Evolutionary conservation across 768 basidiomycete species (phyloP).

Genomic region (Pleurotus ostreatus): DNA sequence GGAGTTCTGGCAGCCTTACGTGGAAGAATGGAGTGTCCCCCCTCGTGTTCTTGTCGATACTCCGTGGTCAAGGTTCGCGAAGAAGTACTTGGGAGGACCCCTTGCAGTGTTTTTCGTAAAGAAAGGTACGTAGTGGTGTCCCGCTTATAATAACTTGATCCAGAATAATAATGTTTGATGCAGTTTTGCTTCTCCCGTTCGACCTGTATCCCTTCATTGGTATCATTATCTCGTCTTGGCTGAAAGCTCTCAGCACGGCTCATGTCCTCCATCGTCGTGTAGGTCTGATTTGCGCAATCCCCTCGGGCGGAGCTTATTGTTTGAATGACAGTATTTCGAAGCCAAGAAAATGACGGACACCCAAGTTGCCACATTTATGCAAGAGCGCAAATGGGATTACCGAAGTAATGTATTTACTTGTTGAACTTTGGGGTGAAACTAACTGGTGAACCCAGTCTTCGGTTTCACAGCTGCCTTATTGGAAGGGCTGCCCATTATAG

Average conservation of each 20-base stretch:
- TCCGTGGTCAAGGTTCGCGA: constrained; percentile 22
- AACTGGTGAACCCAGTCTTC: constrained; percentile 51
- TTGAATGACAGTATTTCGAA: constrained; percentile 65
- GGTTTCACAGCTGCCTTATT: constrained; percentile 82
- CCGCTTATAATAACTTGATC: too few species aligned
- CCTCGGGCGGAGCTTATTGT: not conserved
- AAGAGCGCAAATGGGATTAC: constrained; percentile 91
- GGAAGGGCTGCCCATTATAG: constrained; percentile 78
- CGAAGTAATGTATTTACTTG: constrained; percentile 40
- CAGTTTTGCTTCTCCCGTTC: constrained; percentile 60
- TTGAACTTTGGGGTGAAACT: not conserved
- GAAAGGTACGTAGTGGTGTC: constrained; percentile 29
- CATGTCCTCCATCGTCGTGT: constrained; percentile 68
- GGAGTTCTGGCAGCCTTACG: constrained; percentile 82
- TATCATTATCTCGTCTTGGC: constrained; percentile 51
- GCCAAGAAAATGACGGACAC: constrained; percentile 75
- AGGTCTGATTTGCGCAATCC: constrained; percentile 16
- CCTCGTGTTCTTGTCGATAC: constrained; percentile 32
- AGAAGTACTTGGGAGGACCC: constrained; percentile 32
- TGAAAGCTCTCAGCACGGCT: constrained; percentile 67
- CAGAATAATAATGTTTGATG: not conserved
- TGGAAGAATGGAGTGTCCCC: constrained; percentile 76
- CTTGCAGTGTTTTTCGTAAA: constrained; percentile 40
- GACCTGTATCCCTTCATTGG: constrained; percentile 70
- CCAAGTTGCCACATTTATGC: constrained; percentile 73